Percentiles rank a stretch among this genome's conserved stretches.
These are phyloP conservation scores for Rubus idaeus DNA, from an alignment of 306 rosid genomes.

Conservation along the genomic window DNA sequence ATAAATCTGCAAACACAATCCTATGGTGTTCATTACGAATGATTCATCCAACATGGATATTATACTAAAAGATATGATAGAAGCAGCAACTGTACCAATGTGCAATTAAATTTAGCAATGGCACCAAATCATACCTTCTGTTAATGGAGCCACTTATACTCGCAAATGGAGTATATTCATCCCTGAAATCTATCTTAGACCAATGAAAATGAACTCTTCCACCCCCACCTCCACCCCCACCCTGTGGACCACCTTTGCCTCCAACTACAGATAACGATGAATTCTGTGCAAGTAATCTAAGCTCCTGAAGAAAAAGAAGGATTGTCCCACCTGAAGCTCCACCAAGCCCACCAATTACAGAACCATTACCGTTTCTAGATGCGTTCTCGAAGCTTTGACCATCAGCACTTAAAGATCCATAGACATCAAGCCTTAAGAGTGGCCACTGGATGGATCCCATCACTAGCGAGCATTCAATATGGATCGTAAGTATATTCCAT, in stretches of 20 bases:
- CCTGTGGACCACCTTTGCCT: conserved; percentile 83
- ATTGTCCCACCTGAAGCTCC: conserved; percentile 99
- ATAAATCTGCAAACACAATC: background rate
- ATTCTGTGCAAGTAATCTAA: conserved; percentile 53
- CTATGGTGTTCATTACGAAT: background rate
- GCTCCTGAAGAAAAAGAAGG: conserved; percentile 95
- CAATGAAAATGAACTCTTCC: conserved; percentile 99
- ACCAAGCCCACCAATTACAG: conserved; percentile 85
- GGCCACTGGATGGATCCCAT: conserved; percentile 98
- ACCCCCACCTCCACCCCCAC: conserved; percentile 99
- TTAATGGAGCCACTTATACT: conserved; percentile 69
- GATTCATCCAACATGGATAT: background rate
- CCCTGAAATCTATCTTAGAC: conserved; percentile 74
- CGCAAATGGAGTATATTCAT: conserved; percentile 86
- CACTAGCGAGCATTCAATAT: conserved; percentile 52
- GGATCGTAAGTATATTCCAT: conserved; percentile 19
- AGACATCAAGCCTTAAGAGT: conserved; percentile 65
- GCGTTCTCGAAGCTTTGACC: conserved; percentile 80
- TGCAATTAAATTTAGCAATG: background rate
- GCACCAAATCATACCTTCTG: conserved; percentile 53
- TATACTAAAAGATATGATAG: background rate
- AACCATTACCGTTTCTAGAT: conserved; percentile 47
- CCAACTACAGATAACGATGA: conserved; percentile 83
- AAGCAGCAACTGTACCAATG: conserved; percentile 2
- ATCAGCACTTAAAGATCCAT: conserved; percentile 82